Evolutionary conservation across 768 basidiomycete species (phyloP).

Genomic region (Boletales sp.): DNA sequence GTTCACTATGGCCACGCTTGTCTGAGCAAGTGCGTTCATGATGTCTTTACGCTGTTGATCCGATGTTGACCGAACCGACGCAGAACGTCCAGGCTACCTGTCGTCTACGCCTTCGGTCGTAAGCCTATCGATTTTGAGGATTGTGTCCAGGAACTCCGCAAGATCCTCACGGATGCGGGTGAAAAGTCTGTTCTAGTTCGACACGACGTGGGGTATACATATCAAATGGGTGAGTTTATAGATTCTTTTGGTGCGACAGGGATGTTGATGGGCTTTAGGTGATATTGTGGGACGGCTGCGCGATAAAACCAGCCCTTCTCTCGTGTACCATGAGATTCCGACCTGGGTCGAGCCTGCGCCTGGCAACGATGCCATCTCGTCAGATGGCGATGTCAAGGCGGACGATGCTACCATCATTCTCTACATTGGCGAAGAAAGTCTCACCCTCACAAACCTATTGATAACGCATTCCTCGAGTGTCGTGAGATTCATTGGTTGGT

Average conservation of each 20-base stretch:
- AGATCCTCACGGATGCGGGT: conserved; percentile 26
- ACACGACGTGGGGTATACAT: conserved; percentile 76
- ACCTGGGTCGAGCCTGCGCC: conserved; percentile 20
- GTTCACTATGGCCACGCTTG: conserved; percentile 98
- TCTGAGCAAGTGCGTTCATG: conserved; percentile 71
- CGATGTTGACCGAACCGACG: not conserved
- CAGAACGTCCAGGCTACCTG: conserved; percentile 84
- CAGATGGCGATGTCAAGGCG: not conserved
- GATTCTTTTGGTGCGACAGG: not conserved
- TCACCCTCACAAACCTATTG: conserved; percentile 79
- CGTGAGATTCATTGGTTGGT: conserved; percentile 36
- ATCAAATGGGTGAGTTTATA: conserved; percentile 51
- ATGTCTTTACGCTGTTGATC: not conserved
- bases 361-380: not conserved
- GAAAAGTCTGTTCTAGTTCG: conserved; percentile 49
- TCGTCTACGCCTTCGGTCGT: conserved; percentile 88
- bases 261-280: conserved; percentile 6
- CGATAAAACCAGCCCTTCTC: conserved; percentile 23
- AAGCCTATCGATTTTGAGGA: conserved; percentile 54
- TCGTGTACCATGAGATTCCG: conserved; percentile 38
- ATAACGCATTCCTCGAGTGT: conserved; percentile 71
- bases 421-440: conserved; percentile 77
- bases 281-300: conserved; percentile 16
- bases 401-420: conserved; percentile 31
- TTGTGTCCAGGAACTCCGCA: conserved; percentile 43